These are phyloP conservation scores for Spizellomyces punctatus DNA, from an alignment of 192 early-diverging fungal species.

Conservation along the genomic window DNA sequence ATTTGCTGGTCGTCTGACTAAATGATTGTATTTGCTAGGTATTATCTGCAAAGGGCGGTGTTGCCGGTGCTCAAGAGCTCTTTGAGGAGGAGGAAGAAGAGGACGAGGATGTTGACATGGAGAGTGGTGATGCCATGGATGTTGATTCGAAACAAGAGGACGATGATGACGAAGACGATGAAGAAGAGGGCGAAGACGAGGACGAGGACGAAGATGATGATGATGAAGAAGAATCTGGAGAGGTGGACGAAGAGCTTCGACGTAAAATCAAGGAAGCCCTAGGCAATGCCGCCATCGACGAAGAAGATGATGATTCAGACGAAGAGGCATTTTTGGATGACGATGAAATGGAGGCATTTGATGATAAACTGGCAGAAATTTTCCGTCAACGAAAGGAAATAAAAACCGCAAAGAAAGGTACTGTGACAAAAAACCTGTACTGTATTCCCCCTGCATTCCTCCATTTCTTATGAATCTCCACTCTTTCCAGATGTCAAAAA, in stretches of 20 bases:
- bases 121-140: conserved; percentile 46
- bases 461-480: conserved; percentile 18
- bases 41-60: conserved; percentile 54
- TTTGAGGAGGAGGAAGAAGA: conserved; percentile 60
- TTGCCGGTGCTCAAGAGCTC: conserved; percentile 59
- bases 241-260: conserved; percentile 77
- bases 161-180: conserved; percentile 47
- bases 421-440: conserved; percentile 28
- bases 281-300: conserved; percentile 41
- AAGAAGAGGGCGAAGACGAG: conserved; percentile 51
- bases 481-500: conserved; percentile 62
- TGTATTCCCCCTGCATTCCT: not conserved
- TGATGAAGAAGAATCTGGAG: conserved; percentile 45
- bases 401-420: conserved; percentile 71
- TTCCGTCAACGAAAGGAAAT: conserved; percentile 81
- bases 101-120: conserved; percentile 45
- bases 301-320: conserved; percentile 60
- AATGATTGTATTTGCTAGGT: conserved; percentile 34
- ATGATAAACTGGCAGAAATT: conserved; percentile 91
- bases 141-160: conserved; percentile 53
- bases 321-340: conserved; percentile 70
- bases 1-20: not conserved
- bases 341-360: conserved; percentile 88
- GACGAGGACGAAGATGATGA: conserved; percentile 56
- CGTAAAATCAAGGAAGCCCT: conserved; percentile 72